phyloP scores from a whole-genome alignment of 148 eudicot species.

The Arctostaphylos glauca region DNA sequence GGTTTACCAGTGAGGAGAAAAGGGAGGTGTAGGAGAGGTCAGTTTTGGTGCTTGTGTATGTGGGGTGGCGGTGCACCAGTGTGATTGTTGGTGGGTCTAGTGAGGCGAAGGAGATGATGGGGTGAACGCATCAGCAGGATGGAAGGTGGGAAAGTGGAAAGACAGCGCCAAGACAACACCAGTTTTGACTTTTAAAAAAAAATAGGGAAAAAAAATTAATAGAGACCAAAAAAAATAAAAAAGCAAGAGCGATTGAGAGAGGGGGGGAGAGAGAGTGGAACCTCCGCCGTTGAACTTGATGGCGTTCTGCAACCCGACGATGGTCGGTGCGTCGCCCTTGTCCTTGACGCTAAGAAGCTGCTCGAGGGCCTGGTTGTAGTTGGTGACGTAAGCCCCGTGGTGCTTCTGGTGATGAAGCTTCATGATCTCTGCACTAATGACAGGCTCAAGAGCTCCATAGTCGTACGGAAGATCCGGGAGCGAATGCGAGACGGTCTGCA shows the following conservation, averaged over 20 bases:
- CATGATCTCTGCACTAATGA: conserved; percentile 85
- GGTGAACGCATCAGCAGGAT: conserved; percentile 76
- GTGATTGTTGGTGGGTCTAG: too few species aligned
- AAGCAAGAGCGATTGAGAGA: conserved; percentile 20
- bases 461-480: conserved; percentile 92
- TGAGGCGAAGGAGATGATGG: too few species aligned
- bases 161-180: too few species aligned
- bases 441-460: conserved; percentile 82
- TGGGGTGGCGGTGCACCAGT: too few species aligned
- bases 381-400: conserved; percentile 81
- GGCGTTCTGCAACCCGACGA: conserved; percentile 73
- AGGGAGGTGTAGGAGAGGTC: too few species aligned
- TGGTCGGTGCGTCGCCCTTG: conserved; percentile 60
- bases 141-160: conserved; percentile 70
- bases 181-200: too few species aligned
- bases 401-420: conserved; percentile 92
- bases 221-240: neutral
- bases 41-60: too few species aligned
- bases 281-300: conserved; percentile 98
- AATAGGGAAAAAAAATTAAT: too few species aligned
- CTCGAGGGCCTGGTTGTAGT: conserved; percentile 87
- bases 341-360: conserved; percentile 61
- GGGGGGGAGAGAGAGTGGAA: conserved; percentile 17
- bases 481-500: conserved; percentile 54
- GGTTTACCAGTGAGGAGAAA: too few species aligned